These are phyloP conservation scores for Cyclotella baltica DNA, from an alignment of 108 stramenopile species.

Conservation along the genomic window DNA sequence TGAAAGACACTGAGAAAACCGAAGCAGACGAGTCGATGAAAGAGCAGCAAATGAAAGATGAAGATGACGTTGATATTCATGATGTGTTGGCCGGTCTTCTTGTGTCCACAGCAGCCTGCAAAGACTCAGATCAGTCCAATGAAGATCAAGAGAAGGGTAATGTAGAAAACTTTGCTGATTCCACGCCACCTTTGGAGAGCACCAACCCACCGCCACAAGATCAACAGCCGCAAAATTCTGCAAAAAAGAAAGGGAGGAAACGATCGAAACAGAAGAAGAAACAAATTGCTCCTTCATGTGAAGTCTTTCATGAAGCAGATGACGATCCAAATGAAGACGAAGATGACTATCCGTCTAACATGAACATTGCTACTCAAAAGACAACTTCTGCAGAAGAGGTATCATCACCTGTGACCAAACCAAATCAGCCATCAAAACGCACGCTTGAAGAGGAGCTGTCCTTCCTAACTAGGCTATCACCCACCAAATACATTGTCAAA, in stretches of 20 bases:
- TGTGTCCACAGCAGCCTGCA: not conserved
- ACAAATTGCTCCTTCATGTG: too few species aligned
- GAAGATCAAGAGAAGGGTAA: slow-evolving; percentile 16
- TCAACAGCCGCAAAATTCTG: not conserved
- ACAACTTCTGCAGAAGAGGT: slow-evolving; percentile 2
- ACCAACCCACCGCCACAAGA: not conserved
- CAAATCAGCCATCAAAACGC: slow-evolving; percentile 18
- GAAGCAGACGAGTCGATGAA: not conserved
- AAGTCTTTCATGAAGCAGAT: slow-evolving; percentile 8
- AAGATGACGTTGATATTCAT: not conserved
- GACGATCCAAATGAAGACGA: slow-evolving; percentile 44
- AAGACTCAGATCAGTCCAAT: not conserved
- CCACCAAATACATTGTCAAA: slow-evolving; percentile 55
- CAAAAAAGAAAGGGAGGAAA: not conserved
- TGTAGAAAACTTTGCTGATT: too few species aligned
- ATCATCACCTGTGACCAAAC: not conserved
- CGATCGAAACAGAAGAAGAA: slow-evolving; percentile 2
- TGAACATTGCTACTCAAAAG: not conserved
- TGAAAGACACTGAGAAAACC: not conserved
- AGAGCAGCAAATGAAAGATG: not conserved
- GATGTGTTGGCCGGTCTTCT: not conserved
- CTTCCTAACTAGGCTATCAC: slow-evolving; percentile 56
- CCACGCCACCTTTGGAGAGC: too few species aligned
- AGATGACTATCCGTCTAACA: slow-evolving; percentile 39
- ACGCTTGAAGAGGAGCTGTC: slow-evolving; percentile 66